Percentiles rank a stretch among this genome's conserved stretches.
Conservation (phyloP, 768 basidiomycete species). For the Lactarius akahatsu region DNA sequence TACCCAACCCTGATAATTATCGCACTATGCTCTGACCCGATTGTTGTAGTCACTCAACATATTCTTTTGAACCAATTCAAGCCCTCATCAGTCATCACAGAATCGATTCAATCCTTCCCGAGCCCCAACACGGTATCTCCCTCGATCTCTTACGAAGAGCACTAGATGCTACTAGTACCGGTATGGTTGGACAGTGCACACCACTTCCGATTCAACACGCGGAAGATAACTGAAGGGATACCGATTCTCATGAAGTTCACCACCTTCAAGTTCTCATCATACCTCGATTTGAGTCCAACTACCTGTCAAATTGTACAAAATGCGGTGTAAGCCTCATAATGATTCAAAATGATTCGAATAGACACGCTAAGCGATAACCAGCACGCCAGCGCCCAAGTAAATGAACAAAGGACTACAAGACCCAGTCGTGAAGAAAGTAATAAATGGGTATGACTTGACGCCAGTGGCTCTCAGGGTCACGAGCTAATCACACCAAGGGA, state of each 20-base stretch:
- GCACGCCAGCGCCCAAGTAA: slow-evolving; percentile 2
- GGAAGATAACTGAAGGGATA: background rate
- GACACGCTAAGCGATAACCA: slow-evolving; percentile 3
- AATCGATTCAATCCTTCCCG: slow-evolving; percentile 75
- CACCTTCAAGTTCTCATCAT: background rate
- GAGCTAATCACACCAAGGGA: slow-evolving; percentile 21
- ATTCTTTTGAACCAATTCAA: slow-evolving; percentile 64
- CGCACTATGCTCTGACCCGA: background rate
- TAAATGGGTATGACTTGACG: background rate
- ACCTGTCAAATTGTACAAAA: background rate
- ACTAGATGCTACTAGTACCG: slow-evolving; percentile 23
- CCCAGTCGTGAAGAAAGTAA: slow-evolving; percentile 2
- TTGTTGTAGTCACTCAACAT: slow-evolving; percentile 59
- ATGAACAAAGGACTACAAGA: background rate
- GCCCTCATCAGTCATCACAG: slow-evolving; percentile 65
- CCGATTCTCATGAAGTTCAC: background rate
- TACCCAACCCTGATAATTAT: slow-evolving; percentile 26
- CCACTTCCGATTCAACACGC: background rate
- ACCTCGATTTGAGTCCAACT: background rate
- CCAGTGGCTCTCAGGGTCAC: background rate
- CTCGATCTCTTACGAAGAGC: slow-evolving; percentile 56
- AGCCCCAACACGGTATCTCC: slow-evolving; percentile 62
- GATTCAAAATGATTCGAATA: background rate
- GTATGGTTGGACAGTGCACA: background rate
- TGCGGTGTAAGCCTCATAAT: background rate